Conservation (phyloP, 441 rosid species). For the Adansonia grandidieri region DNA sequence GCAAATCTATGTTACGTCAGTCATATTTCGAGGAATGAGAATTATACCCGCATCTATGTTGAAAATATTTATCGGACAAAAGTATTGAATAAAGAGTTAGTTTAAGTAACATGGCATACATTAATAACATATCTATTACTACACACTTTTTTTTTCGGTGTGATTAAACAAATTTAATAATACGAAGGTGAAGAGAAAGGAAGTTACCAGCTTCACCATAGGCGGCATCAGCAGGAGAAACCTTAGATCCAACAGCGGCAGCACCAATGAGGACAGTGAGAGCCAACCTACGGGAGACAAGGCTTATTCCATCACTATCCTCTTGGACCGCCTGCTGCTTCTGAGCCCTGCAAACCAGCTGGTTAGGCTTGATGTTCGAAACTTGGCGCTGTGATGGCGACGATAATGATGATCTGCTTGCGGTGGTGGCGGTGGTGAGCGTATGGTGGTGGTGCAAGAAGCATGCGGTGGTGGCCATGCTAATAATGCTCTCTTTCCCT, state of each 20-base stretch:
- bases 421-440: conserved; percentile 47
- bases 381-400: conserved; percentile 53
- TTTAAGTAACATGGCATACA: no score
- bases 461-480: conserved; percentile 85
- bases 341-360: conserved; percentile 64
- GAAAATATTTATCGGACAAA: no score
- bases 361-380: conserved; percentile 42
- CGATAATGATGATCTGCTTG: conserved; percentile 40
- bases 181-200: not conserved
- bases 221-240: conserved; percentile 94
- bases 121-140: no score
- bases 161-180: no score
- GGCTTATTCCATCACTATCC: conserved; percentile 36
- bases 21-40: no score
- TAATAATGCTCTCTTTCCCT: not conserved
- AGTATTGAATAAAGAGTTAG: no score
- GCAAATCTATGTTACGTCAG: no score
- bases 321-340: conserved; percentile 48
- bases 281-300: conserved; percentile 87
- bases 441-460: conserved; percentile 76
- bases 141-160: no score
- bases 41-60: no score
- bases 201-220: conserved; percentile 90
- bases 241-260: conserved; percentile 85
- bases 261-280: conserved; percentile 81